Percentiles rank a stretch among this genome's conserved stretches.
Evolutionary conservation across 192 early-diverging fungal genomes (phyloP).

Genomic region (Entrophospora sp.): DNA sequence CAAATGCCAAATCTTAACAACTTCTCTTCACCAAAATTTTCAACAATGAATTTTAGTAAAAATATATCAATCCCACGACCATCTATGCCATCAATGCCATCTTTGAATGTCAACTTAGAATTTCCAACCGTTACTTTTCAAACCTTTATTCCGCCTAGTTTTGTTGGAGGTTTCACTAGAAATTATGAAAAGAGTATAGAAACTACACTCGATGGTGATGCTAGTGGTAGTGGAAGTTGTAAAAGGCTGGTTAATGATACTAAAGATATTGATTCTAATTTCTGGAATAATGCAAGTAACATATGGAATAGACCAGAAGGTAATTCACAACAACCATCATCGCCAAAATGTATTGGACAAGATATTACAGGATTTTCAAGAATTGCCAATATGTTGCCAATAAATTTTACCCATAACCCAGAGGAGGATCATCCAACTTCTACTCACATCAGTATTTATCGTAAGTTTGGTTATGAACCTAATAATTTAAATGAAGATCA

Average conservation of each 20-base stretch:
- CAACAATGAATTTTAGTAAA: constrained; percentile 11
- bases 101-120: constrained; percentile 16
- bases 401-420: constrained; percentile 10
- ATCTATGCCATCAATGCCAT: constrained; percentile 18
- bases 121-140: constrained; percentile 16
- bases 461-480: constrained; percentile 2
- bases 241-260: neutral
- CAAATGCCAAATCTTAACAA: constrained; percentile 4
- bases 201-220: neutral
- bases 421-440: neutral
- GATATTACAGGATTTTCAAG: neutral
- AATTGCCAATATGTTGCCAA: constrained; percentile 14
- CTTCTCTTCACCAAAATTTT: constrained; percentile 18
- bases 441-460: neutral
- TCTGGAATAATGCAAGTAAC: neutral
- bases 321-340: neutral
- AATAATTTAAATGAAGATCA: neutral
- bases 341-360: neutral
- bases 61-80: constrained; percentile 18
- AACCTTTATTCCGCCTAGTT: neutral
- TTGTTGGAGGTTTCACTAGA: neutral
- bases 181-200: neutral
- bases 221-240: neutral
- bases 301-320: neutral
- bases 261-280: neutral